These are phyloP conservation scores for Nitzschia sp. DNA, from an alignment of 108 stramenopile genomes.

Conservation along the genomic window DNA sequence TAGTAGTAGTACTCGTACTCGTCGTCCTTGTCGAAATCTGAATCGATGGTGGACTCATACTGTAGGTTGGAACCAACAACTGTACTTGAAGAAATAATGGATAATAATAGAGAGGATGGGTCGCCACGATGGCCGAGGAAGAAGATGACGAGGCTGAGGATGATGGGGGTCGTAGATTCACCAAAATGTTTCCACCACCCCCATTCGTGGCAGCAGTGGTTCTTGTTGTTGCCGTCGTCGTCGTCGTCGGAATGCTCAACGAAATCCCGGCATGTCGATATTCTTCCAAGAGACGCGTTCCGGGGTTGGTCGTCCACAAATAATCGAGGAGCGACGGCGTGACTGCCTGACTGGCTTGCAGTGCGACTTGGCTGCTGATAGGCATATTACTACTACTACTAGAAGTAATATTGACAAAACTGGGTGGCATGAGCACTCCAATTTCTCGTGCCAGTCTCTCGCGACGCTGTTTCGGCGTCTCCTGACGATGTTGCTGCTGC, in stretches of 20 bases:
- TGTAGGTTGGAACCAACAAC: neutral
- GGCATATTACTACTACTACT: neutral
- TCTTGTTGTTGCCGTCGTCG: too few relatives aligned
- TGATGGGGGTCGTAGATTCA: neutral
- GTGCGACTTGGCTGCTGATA: conserved; percentile 2
- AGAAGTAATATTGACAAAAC: conserved; percentile 13
- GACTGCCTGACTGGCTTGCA: neutral
- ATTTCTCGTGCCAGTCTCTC: neutral
- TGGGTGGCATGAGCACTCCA: conserved; percentile 29
- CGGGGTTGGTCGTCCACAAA: conserved; percentile 12
- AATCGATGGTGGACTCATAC: neutral
- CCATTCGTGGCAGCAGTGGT: too few relatives aligned
- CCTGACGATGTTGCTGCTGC: neutral
- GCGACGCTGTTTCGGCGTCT: conserved; percentile 16
- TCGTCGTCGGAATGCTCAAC: conserved; percentile 18
- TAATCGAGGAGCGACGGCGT: conserved; percentile 1
- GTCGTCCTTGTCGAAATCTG: neutral
- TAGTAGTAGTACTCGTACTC: too few relatives aligned
- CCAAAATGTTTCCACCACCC: conserved; percentile 1
- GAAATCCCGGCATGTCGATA: conserved; percentile 25
- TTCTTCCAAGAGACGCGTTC: conserved; percentile 17
- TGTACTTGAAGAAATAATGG: neutral
- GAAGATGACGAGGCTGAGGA: neutral
- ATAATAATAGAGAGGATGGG: neutral
- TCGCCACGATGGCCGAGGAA: neutral